Evolutionary conservation across 2,329 filamentous ascomycete genomes (phyloP).

Genomic region (Metarhizium sp.): DNA sequence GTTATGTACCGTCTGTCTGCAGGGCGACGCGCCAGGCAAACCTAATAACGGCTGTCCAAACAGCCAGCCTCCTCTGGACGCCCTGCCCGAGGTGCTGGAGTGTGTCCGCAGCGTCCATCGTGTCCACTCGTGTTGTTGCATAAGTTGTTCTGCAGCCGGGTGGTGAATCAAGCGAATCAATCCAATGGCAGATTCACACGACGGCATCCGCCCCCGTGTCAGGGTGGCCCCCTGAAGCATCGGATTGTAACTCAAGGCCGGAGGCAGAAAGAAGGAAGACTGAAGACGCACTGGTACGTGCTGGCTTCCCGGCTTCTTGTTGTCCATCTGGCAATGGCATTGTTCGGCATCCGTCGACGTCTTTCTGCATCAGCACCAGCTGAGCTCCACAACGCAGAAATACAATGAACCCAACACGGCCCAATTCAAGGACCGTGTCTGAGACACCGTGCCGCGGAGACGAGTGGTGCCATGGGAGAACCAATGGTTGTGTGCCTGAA

Average conservation of each 20-base stretch:
- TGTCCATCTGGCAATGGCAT: too few species aligned
- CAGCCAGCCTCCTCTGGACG: neutral
- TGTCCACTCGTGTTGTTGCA: neutral
- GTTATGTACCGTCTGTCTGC: neutral
- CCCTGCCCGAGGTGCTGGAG: neutral
- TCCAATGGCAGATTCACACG: constrained; percentile 1
- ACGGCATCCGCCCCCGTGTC: neutral
- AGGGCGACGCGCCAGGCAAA: neutral
- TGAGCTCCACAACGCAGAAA: neutral
- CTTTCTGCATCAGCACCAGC: neutral
- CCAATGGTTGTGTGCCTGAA: neutral
- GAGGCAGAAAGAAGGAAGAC: too few species aligned
- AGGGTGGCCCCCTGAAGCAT: too few species aligned
- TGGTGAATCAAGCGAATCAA: neutral
- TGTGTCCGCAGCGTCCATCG: neutral
- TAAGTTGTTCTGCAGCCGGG: neutral
- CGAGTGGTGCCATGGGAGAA: neutral
- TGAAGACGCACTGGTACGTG: too few species aligned
- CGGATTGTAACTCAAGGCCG: too few species aligned
- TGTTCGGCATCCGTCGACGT: too few species aligned
- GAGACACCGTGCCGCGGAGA: neutral
- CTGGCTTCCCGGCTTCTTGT: too few species aligned
- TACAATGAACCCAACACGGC: neutral
- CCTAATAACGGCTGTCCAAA: neutral
- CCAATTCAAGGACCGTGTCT: neutral